Evolutionary conservation across 2,329 filamentous ascomycete species (phyloP).

Genomic region (Penicillium sp.): DNA sequence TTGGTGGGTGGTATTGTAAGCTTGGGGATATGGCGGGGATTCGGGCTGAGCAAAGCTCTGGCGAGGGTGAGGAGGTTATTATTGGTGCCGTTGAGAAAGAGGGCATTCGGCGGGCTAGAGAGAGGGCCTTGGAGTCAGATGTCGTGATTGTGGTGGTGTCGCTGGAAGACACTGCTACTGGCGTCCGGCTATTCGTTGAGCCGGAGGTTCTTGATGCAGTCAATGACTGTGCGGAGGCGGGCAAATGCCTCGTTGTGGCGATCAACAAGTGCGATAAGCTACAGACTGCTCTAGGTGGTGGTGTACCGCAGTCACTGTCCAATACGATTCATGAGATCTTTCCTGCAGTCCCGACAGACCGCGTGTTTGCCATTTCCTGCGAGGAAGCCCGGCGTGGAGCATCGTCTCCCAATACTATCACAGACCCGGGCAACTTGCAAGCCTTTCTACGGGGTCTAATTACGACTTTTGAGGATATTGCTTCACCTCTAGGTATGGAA

Average conservation of each 20-base stretch:
- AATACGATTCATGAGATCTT: constrained; percentile 46
- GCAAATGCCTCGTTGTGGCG: constrained; percentile 57
- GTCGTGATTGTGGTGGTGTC: constrained; percentile 79
- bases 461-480: constrained; percentile 59
- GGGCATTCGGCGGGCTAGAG: constrained; percentile 82
- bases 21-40: constrained; percentile 94
- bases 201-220: constrained; percentile 57
- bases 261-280: constrained; percentile 62
- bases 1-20: constrained; percentile 87
- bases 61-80: constrained; percentile 16
- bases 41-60: constrained; percentile 47
- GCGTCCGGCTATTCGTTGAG: constrained; percentile 47
- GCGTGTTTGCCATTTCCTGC: constrained; percentile 70
- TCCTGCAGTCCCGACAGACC: constrained; percentile 45
- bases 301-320: constrained; percentile 21
- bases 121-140: constrained; percentile 78
- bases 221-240: constrained; percentile 48
- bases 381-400: constrained; percentile 50
- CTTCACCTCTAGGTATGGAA: constrained; percentile 38
- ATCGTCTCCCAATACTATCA: not conserved
- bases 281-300: constrained; percentile 12
- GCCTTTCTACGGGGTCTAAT: constrained; percentile 66
- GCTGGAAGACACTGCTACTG: constrained; percentile 54
- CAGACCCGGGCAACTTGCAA: constrained; percentile 66
- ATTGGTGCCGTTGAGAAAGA: constrained; percentile 81